Evolutionary conservation across 176 grass and related monocot genomes (phyloP), one percentile per base, ranked within the genome.

Genomic region (Carex pumila): DNA sequence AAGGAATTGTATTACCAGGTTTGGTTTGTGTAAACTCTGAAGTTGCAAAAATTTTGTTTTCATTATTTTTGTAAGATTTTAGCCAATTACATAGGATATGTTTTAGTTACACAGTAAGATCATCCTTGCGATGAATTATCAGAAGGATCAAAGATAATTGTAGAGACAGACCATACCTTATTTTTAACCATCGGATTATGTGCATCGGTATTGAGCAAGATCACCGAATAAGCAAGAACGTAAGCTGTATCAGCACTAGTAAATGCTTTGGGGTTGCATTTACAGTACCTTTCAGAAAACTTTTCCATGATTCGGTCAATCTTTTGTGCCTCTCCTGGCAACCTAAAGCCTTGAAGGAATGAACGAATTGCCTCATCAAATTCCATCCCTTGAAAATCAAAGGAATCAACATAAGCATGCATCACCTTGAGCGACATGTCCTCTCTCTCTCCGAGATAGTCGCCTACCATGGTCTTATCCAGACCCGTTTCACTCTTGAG

Each of bases 311-410:
- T 92, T 36, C 97, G 77, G 83, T 99, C 97, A 50, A 99, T 99
- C 83, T 99, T 99, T 86, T 99, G 97, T 84, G 97, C 97, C 83
- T 99, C 97, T 82, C 97, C 93, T 85, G 97, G 97, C 87, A 99
- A 92, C 29, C 93, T 89, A 84, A 99, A 99, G 59, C 97, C 91
- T 92, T 89, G 89, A 81, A 96, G 86, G 69, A 99, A 99, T 81
- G 83, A 72, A 78, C 97, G 88, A 84, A 99, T 99, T 22, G 97
- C 91, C 88, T 95, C 93, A 85, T 96, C 97, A 87, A 99, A 96
- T 77, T 94, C 90, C 91, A 92, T 88, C 43, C 87, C 85, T 92
- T 99, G 91, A 85, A 99, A 94, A 68, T 96, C 91, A 89, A 96
- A 99, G 61, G 97, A 92, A 88, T 99, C 93, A 65, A 99, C 97